Evolutionary conservation across 2,329 filamentous ascomycete genomes (phyloP).

Genomic region (Trichoderma atroviride): DNA sequence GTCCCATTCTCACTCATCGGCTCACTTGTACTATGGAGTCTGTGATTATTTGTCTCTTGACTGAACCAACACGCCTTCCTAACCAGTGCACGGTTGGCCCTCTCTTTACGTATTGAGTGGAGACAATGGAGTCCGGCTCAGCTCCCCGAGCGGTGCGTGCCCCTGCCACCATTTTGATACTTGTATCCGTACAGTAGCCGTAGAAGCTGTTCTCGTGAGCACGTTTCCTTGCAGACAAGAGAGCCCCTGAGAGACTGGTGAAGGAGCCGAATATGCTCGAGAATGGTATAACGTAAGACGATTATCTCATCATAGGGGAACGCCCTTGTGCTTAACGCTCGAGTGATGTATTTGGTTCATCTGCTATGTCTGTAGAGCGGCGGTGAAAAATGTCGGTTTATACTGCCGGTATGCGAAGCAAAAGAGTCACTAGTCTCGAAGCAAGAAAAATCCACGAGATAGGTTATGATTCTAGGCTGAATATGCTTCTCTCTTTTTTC

Average conservation of each 20-base stretch:
- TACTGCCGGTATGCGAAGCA: neutral
- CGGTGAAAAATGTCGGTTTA: neutral
- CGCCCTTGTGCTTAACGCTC: neutral
- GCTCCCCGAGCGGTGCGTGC: neutral
- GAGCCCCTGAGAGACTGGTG: neutral
- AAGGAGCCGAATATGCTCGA: neutral
- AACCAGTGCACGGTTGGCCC: neutral
- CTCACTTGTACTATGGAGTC: neutral
- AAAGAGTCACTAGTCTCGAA: neutral
- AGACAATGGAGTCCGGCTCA: neutral
- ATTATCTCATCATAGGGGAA: neutral
- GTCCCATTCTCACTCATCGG: neutral
- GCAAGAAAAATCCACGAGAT: neutral
- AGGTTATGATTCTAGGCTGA: neutral
- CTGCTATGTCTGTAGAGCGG: neutral
- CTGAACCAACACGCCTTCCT: constrained; percentile 13
- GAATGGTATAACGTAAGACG: neutral
- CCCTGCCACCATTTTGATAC: neutral
- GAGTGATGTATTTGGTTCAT: neutral
- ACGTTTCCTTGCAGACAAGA: neutral
- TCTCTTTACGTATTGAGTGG: neutral
- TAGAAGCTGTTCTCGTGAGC: neutral
- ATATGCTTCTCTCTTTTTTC: neutral
- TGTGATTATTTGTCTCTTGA: neutral
- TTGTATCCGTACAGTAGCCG: too few relatives aligned